Evolutionary conservation across 1,139 yeast genomes (phyloP).

Genomic region (Saccharomyces pastorianus): DNA sequence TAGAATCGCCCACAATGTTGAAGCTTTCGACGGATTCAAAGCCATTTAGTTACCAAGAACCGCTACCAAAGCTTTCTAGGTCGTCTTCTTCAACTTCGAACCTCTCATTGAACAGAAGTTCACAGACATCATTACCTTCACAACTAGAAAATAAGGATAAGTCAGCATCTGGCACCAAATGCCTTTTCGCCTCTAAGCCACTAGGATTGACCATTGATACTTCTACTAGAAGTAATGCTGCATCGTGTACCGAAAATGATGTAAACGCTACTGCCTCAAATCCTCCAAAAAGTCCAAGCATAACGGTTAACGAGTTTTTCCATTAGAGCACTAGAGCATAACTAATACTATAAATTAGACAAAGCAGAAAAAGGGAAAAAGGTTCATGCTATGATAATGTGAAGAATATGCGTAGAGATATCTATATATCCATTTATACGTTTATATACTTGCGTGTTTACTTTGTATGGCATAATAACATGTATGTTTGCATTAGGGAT

Average conservation of each 20-base stretch:
- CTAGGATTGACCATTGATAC: slow-evolving; percentile 5
- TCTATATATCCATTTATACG: not conserved
- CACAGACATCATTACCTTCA: slow-evolving; percentile 1
- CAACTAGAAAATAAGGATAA: not conserved
- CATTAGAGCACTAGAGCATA: not conserved
- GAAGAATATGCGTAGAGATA: not conserved
- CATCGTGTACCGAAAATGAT: not conserved
- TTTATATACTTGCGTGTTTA: not conserved
- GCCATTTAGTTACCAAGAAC: slow-evolving; percentile 26
- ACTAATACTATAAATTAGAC: not conserved
- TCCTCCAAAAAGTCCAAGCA: slow-evolving; percentile 18
- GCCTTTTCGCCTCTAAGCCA: slow-evolving; percentile 1
- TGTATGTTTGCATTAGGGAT: not conserved
- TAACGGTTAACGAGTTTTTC: slow-evolving; percentile 18
- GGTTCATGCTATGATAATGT: not conserved
- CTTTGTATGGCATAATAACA: not conserved
- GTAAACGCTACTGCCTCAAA: not conserved
- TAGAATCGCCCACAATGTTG: slow-evolving; percentile 28
- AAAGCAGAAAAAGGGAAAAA: not conserved
- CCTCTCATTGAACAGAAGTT: not conserved
- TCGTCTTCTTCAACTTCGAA: slow-evolving; percentile 1
- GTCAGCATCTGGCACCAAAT: slow-evolving; percentile 1
- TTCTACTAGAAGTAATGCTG: not conserved
- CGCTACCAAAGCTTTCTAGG: slow-evolving; percentile 18
- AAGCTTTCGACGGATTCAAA: slow-evolving; percentile 22